A percentile compares a stretch with the other conserved stretches of the same genome.
Evolutionary conservation across 2,329 filamentous ascomycete species (phyloP).

Genomic region (Trichoderma arundinaceum): DNA sequence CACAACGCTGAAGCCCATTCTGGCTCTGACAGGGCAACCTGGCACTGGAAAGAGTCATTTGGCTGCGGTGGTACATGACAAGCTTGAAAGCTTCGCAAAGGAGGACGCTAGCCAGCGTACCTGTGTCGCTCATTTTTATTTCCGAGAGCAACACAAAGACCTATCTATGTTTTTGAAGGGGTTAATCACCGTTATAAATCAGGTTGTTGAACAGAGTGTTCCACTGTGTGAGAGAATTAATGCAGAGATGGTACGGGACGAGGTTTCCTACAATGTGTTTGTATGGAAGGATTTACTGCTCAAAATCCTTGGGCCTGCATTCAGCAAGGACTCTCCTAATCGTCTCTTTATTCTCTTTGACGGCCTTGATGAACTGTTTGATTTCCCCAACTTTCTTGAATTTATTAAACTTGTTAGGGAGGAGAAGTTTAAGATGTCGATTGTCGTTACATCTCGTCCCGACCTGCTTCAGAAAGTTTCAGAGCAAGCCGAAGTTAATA

Average conservation of each 20-base stretch:
- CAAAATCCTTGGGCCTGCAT: constrained; percentile 38
- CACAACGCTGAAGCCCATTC: constrained; percentile 27
- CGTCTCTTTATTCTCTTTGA: constrained; percentile 42
- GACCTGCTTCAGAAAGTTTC: constrained; percentile 29
- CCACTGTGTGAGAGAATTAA: constrained; percentile 42
- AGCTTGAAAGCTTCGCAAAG: constrained; percentile 26
- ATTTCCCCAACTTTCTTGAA: constrained; percentile 32
- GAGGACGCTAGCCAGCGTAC: constrained; percentile 34
- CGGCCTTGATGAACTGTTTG: constrained; percentile 41
- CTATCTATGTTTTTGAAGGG: constrained; percentile 37
- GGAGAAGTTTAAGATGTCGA: constrained; percentile 37
- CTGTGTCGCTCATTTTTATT: constrained; percentile 45
- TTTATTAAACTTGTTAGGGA: constrained; percentile 39
- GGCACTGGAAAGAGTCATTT: constrained; percentile 46
- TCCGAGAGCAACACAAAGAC: constrained; percentile 43
- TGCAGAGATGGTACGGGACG: constrained; percentile 38
- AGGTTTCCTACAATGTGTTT: constrained; percentile 30
- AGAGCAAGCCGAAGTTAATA: constrained; percentile 18
- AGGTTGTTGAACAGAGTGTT: constrained; percentile 41
- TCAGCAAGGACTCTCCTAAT: constrained; percentile 35
- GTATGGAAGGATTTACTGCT: constrained; percentile 35
- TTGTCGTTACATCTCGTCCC: constrained; percentile 39
- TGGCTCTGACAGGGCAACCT: constrained; percentile 41
- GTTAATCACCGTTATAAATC: constrained; percentile 40
- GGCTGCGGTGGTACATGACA: constrained; percentile 37